These are phyloP conservation scores for Spatholobus suberectus DNA, from an alignment of 306 rosid genomes.

Conservation along the genomic window DNA sequence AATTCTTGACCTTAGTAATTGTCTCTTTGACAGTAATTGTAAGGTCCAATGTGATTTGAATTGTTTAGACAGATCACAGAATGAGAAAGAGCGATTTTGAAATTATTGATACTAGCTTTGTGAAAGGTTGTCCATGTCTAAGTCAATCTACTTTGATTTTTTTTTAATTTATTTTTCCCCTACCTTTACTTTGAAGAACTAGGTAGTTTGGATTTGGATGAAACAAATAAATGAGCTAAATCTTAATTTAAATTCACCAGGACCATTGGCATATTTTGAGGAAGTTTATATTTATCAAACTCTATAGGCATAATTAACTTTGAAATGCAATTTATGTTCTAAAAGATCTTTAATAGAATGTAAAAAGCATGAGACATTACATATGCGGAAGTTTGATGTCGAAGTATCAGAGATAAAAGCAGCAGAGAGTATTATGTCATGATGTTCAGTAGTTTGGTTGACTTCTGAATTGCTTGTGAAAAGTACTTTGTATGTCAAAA, in stretches of 20 bases:
- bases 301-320: background rate
- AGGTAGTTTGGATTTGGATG: background rate
- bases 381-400: constrained; percentile 2
- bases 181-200: background rate
- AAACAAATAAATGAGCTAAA: background rate
- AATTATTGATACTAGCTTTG: background rate
- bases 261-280: background rate
- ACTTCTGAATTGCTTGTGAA: background rate
- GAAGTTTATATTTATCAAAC: constrained; percentile 14
- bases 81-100: constrained; percentile 24
- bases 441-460: constrained; percentile 5
- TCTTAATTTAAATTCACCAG: background rate
- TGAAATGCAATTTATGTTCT: background rate
- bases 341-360: background rate
- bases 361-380: background rate
- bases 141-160: background rate
- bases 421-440: background rate
- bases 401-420: constrained; percentile 23
- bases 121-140: background rate
- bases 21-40: constrained; percentile 2
- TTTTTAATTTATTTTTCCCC: constrained; percentile 1
- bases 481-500: constrained; percentile 11
- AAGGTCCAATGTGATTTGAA: constrained; percentile 21
- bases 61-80: constrained; percentile 33
- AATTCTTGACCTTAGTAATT: background rate